Percentiles rank a stretch among this genome's conserved stretches.
Conservation (phyloP, 2,329 filamentous ascomycete genomes). For the Zymoseptoria brevis region DNA sequence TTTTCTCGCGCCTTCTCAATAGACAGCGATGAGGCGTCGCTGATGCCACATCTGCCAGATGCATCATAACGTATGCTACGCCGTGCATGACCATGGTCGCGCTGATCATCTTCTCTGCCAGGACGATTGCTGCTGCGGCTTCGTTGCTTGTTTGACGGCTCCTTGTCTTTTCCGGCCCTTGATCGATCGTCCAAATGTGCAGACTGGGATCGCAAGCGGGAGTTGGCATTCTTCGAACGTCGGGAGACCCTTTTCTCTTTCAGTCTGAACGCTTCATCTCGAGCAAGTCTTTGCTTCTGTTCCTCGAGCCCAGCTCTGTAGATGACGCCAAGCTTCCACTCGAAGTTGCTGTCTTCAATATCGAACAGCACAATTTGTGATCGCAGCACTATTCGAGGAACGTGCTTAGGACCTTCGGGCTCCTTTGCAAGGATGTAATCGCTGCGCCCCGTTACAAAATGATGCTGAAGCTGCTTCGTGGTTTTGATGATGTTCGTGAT, state of each 20-base stretch:
- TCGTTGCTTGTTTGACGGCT: constrained; percentile 21
- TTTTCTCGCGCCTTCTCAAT: constrained; percentile 68
- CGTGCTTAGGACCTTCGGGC: constrained; percentile 74
- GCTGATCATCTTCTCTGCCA: constrained; percentile 11
- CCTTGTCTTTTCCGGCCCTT: constrained; percentile 24
- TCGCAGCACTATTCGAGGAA: constrained; percentile 78
- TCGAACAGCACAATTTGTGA: constrained; percentile 80
- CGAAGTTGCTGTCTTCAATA: constrained; percentile 90
- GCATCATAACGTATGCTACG: constrained; percentile 63
- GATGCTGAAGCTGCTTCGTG: constrained; percentile 81
- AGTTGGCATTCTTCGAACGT: constrained; percentile 41
- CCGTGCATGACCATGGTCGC: constrained; percentile 17
- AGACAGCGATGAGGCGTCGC: constrained; percentile 62
- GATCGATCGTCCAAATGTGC: constrained; percentile 38
- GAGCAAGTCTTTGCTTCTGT: constrained; percentile 79
- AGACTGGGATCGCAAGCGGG: constrained; percentile 47
- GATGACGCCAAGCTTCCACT: constrained; percentile 93
- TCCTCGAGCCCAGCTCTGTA: constrained; percentile 84
- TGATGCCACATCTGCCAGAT: constrained; percentile 65
- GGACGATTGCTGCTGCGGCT: constrained; percentile 32
- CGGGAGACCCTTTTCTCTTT: constrained; percentile 83
- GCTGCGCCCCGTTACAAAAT: constrained; percentile 78
- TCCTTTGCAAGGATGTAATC: constrained; percentile 82
- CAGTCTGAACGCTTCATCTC: constrained; percentile 80
- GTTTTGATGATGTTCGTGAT: constrained; percentile 81